Base-by-base conservation (phyloP, 83 land plant species). In the Diphasiastrum complanatum region DNA sequence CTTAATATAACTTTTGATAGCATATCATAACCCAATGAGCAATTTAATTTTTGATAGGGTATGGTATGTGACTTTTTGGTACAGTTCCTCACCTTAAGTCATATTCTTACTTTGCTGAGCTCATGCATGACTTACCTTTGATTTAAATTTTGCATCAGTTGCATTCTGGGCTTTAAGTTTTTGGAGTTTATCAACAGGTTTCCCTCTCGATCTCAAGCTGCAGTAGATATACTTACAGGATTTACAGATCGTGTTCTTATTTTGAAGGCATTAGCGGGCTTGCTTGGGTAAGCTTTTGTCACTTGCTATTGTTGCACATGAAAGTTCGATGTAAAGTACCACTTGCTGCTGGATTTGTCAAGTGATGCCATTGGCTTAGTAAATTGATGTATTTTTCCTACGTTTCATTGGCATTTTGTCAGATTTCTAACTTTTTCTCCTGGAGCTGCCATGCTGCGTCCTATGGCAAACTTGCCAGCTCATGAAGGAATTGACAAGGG, bases 181-280 rank as follows among this genome's bases (percentile, higher is more conserved):
- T 26, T 55, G 25, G 19, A 57, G 22, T 72, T n/a, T n/a, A n/a
- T n/a, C n/a, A n/a, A 25, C 69, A 75, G 78, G 68, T 33, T 75
- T 31, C 73, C 68, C 40, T 57, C 51, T 35, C 58, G 63, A 47
- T 63, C 78, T 29, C 74, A 24, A 33, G 78, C 64, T 64, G 51
- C 57, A 54, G 73, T 59, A 31, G 73, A 63, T 47, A 63, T 69
- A 47, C 68, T 56, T 19, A 58, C 78, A 40, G 51, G 67, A 26
- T 69, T 75, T 46, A 75, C 74, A 50, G 70, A 75, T 37, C 60
- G 78, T 24, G 78, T 75, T 25, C 69, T 75, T 48, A 65, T 64
- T 38, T 49, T 75, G 33, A 75, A 75, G 40, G 67, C 69, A 24
- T 59, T 75, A 18, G 78, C 68, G 33, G 57, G 78, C 33, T 40